Evolutionary conservation across 805 yeast species (phyloP), one percentile per base, ranked within the genome.

Genomic region (Saturnispora gosingensis): DNA sequence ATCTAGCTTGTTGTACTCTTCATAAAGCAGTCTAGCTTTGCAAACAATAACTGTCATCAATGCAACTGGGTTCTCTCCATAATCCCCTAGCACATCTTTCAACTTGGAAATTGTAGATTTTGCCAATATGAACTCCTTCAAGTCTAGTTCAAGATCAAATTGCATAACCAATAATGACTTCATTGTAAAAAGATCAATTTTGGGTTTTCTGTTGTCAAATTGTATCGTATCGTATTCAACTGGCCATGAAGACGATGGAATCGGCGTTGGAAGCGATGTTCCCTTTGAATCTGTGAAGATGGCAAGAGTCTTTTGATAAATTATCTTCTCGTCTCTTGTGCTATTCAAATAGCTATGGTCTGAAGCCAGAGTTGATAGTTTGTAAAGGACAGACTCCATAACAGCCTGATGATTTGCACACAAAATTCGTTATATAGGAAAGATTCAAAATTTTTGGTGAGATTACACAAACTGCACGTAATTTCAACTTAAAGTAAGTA

Each of bases 51-150:
- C 51, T 24, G 38, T 36, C 51, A 49, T 43, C 16, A 49, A 34
- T 6, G 51, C 51, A 18, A 43, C 47, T 5, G 51, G 51, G n/a
- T 49, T 44, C 16, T 53, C 43, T 3, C 53, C 54, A 15, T 48
- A 34, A 20, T 35, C 45, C 4, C 46, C 43, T 22, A 53, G 39
- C 30, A 51, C 45, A 39, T 55, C 58, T 24, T 55, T 55, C 11
- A 55, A 34, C 25, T 52, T 49, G 2, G 54, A 34, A 20, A 55
- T 47, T 18, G 54, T 46, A 4, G 49, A 45, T n/a, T 43, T 40
- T 9, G 58, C 58, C 3, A 51, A 28, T 5, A 18, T 45, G 16
- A 53, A 51, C 35, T 55, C 58, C 3, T 32, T n/a, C 34, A 55
- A 32, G 5, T 46, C 47, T 3, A 55, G n/a, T 39, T 55, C 58